Evolutionary conservation across 2,329 filamentous ascomycete species (phyloP), one percentile per base, ranked within the genome.

Genomic region (Ophidiomyces ophidiicola): DNA sequence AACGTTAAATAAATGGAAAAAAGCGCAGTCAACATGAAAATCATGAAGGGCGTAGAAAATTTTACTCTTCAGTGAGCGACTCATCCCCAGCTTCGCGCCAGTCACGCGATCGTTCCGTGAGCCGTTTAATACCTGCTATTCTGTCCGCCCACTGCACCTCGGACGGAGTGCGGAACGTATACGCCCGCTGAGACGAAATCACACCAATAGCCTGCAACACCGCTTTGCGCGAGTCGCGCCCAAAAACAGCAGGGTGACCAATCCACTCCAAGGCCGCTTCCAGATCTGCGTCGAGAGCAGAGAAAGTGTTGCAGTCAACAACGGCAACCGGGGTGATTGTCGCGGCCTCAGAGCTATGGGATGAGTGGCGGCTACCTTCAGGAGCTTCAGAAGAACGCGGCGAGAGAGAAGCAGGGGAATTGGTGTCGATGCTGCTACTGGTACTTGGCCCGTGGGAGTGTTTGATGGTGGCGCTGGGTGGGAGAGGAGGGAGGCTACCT

Each of bases 161-260:
- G 4, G 88, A 81, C 0, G 85, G 78, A 2, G 87, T 90, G 36
- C 88, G 78, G 71, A 88, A 94, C 0, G 90, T 96, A 57, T 88
- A 94, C 7, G 82, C 87, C 32, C 90, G 75, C 62, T 98, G 90
- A 5, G 83, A 92, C 54, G 83, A 90, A 51, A 98, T 94, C 45
- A 96, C 87, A 5, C 90, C 88, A 49, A 98, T 96, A 11, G 87
- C 85, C 60, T 98, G 90, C 17, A 98, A 70, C 2, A 98, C 87
- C 3, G 88, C 85, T 66, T 98, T 98, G 53, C 90, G 79, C 42
- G 83, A 90, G 58, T 98, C 90, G 25, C 90, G 78, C 6, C 82
- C 80, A 57, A 98, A 98, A 2, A 96, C 84, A 1, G 87, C 87
- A 1, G 90, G 90, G 54, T 98, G 90, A 56, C 82, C 86, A 60